Evolutionary conservation across 2,329 filamentous ascomycete species (phyloP).

Genomic region (Trichoderma arundinaceum): DNA sequence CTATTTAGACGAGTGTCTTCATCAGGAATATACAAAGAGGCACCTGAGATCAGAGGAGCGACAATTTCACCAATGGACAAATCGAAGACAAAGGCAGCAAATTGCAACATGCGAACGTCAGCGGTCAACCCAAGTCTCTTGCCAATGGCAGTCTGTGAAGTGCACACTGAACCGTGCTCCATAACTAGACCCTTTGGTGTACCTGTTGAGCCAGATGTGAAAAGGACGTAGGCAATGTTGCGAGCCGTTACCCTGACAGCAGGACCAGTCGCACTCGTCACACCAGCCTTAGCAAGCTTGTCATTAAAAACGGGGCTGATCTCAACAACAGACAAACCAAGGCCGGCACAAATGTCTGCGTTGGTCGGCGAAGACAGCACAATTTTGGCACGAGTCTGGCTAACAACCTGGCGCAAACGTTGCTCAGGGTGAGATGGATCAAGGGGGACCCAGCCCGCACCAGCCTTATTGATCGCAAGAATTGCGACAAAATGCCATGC

Average conservation of each 20-base stretch:
- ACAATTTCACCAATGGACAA: slow-evolving; percentile 23
- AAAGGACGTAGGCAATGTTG: slow-evolving; percentile 25
- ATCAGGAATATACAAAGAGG: slow-evolving; percentile 14
- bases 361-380: slow-evolving; percentile 30
- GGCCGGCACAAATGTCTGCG: slow-evolving; percentile 34
- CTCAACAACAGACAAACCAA: slow-evolving; percentile 30
- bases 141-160: slow-evolving; percentile 1
- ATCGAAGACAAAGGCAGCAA: slow-evolving; percentile 31
- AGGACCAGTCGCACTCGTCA: background rate
- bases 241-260: slow-evolving; percentile 6
- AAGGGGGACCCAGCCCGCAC: slow-evolving; percentile 34
- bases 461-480: slow-evolving; percentile 35
- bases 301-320: slow-evolving; percentile 4
- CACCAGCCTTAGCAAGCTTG: background rate
- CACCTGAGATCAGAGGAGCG: slow-evolving; percentile 11
- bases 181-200: slow-evolving; percentile 24
- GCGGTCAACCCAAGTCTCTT: slow-evolving; percentile 5
- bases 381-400: slow-evolving; percentile 26
- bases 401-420: slow-evolving; percentile 28
- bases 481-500: slow-evolving; percentile 34
- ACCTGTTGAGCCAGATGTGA: slow-evolving; percentile 27
- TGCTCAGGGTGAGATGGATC: slow-evolving; percentile 32
- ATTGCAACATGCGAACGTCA: slow-evolving; percentile 26
- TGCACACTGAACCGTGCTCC: slow-evolving; percentile 21
- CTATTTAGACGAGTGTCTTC: slow-evolving; percentile 9